Percentiles rank a stretch among this genome's conserved stretches.
These are phyloP conservation scores for Lecanosticta acicola DNA, from an alignment of 2,329 filamentous ascomycete genomes.

Conservation along the genomic window DNA sequence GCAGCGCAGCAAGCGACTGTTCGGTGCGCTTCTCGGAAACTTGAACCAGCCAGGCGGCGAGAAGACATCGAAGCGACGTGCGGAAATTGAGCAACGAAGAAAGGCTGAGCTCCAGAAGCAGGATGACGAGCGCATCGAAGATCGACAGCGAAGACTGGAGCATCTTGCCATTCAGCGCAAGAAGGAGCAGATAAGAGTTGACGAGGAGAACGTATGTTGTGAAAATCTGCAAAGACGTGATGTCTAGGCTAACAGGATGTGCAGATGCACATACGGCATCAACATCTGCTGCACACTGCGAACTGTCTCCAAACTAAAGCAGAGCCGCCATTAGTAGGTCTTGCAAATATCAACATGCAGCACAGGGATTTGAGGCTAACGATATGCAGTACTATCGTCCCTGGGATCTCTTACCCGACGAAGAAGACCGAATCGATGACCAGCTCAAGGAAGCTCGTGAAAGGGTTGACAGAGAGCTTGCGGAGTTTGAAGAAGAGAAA, in stretches of 20 bases:
- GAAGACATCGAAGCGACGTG: conserved; percentile 65
- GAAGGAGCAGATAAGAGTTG: conserved; percentile 67
- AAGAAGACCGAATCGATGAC: conserved; percentile 64
- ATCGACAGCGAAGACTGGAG: conserved; percentile 60
- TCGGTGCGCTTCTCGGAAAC: conserved; percentile 53
- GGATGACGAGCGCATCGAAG: conserved; percentile 63
- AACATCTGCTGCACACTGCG: conserved; percentile 65
- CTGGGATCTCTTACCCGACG: conserved; percentile 64
- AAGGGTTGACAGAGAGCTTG: conserved; percentile 58
- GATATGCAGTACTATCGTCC: conserved; percentile 71
- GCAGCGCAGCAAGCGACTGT: conserved; percentile 77
- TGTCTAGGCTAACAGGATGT: conserved; percentile 32
- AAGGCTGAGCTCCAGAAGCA: conserved; percentile 61
- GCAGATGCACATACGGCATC: conserved; percentile 65
- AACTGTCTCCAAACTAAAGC: conserved; percentile 66
- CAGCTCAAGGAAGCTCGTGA: conserved; percentile 64
- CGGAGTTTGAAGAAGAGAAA: conserved; percentile 51
- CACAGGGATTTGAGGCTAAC: conserved; percentile 2
- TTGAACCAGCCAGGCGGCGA: conserved; percentile 46
- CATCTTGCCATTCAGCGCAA: conserved; percentile 47
- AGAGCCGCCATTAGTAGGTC: conserved; percentile 67
- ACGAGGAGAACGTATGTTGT: conserved; percentile 64
- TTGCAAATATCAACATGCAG: background rate
- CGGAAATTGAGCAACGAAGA: conserved; percentile 78
- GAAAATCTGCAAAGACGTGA: conserved; percentile 18